These are phyloP conservation scores for Ottelia alismoides DNA, from an alignment of 106 monocot genomes.

Conservation along the genomic window DNA sequence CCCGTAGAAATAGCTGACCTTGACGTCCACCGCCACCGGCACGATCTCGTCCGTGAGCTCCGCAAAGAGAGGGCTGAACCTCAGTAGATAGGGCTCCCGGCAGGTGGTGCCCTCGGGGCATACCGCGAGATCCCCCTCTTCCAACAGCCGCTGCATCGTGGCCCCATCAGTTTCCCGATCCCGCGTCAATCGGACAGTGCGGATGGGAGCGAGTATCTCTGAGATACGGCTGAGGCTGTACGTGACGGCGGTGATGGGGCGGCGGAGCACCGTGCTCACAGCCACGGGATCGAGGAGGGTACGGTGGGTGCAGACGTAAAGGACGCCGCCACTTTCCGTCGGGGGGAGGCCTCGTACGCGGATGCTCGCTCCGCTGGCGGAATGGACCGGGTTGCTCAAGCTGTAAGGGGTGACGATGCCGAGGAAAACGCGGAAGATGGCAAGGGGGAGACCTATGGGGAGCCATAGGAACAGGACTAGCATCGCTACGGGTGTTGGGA, in stretches of 20 bases:
- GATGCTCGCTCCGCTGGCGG: slow-evolving; percentile 27
- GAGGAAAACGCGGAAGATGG: slow-evolving; percentile 20
- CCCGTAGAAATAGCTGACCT: slow-evolving; percentile 50
- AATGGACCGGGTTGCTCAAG: slow-evolving; percentile 3
- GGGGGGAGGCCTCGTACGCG: background rate
- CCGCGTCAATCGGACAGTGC: slow-evolving; percentile 48
- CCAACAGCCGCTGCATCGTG: slow-evolving; percentile 29
- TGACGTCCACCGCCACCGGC: slow-evolving; percentile 52
- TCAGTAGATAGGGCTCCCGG: slow-evolving; percentile 76
- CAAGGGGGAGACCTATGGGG: slow-evolving; percentile 32
- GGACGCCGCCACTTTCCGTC: slow-evolving; percentile 7
- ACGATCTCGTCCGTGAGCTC: slow-evolving; percentile 63
- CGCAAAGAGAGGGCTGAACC: slow-evolving; percentile 85
- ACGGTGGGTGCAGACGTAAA: slow-evolving; percentile 67
- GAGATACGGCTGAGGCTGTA: slow-evolving; percentile 76
- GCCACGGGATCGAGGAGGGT: slow-evolving; percentile 69
- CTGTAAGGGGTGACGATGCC: slow-evolving; percentile 44
- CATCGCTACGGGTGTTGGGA: slow-evolving; percentile 44
- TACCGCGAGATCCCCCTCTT: slow-evolving; percentile 55
- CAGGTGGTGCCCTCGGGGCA: slow-evolving; percentile 97
- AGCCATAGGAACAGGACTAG: slow-evolving; percentile 57
- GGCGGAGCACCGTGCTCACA: slow-evolving; percentile 24
- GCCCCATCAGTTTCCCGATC: slow-evolving; percentile 32
- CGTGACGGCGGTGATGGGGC: slow-evolving; percentile 57
- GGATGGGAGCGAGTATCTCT: slow-evolving; percentile 56